phyloP scores from a whole-genome alignment of 495 filamentous ascomycete genomes.

The Penicillium paxilli region DNA sequence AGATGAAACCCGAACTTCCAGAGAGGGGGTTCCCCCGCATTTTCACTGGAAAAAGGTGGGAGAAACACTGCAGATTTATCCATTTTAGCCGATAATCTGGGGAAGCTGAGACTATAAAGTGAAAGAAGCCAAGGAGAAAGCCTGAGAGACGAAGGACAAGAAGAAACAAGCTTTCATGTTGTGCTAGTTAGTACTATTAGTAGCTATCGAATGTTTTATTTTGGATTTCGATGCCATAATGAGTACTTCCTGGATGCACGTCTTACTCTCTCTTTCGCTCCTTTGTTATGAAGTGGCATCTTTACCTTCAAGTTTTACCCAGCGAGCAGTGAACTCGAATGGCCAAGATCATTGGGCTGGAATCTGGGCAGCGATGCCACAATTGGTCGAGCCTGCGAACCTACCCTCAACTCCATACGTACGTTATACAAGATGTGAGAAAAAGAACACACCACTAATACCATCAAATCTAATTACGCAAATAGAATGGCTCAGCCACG shows the following conservation, averaged over 20 bases:
- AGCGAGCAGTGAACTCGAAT: neutral
- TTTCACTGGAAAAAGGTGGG: neutral
- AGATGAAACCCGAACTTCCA: no score
- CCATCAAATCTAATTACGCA: neutral
- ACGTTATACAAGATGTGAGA: constrained; percentile 17
- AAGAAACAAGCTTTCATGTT: neutral
- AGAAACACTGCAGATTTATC: neutral
- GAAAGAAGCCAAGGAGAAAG: neutral
- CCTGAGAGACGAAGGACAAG: neutral
- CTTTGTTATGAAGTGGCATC: neutral
- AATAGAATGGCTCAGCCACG: neutral
- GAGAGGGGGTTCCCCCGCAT: neutral
- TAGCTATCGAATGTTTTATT: no score
- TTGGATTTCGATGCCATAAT: neutral
- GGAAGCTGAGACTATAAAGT: neutral
- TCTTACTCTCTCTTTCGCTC: neutral
- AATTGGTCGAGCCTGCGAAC: constrained; percentile 62
- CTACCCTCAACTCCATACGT: constrained; percentile 62
- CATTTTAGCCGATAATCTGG: neutral
- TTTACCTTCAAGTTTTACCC: neutral
- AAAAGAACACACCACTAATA: neutral
- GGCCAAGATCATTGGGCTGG: constrained; percentile 58
- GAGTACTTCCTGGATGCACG: neutral
- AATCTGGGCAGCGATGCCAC: constrained; percentile 68
- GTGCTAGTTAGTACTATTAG: no score